Conservation (phyloP, 441 rosid species). For the Omphalea diandra region DNA sequence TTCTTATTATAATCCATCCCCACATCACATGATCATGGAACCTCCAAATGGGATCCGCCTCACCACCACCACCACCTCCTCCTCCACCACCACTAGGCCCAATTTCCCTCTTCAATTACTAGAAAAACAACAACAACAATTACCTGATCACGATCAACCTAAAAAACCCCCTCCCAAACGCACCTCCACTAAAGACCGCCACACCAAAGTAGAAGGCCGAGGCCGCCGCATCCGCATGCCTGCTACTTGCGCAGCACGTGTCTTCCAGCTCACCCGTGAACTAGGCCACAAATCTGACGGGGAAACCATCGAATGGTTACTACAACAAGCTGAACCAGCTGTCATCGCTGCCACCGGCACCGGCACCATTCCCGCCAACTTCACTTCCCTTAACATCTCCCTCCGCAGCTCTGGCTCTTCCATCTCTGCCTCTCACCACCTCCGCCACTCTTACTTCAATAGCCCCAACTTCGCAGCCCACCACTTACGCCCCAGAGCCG, state of each 20-base stretch:
- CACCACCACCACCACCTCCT: conserved; percentile 23
- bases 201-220: conserved; percentile 89
- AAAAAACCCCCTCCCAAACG: conserved; percentile 78
- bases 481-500: conserved; percentile 26
- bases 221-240: conserved; percentile 98
- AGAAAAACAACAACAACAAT: conserved; percentile 48
- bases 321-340: conserved; percentile 88
- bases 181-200: conserved; percentile 76
- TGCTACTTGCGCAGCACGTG: conserved; percentile 84
- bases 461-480: conserved; percentile 40
- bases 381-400: conserved; percentile 83
- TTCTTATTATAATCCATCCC: no score
- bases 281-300: conserved; percentile 92
- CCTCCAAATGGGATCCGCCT: conserved; percentile 55
- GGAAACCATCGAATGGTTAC: conserved; percentile 84
- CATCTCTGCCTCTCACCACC: conserved; percentile 64
- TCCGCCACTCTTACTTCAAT: conserved; percentile 54
- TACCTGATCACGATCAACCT: conserved; percentile 23
- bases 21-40: conserved; percentile 55
- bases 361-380: conserved; percentile 86
- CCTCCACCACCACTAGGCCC: conserved; percentile 31
- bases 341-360: conserved; percentile 91
- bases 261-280: conserved; percentile 83
- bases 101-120: conserved; percentile 80
- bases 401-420: conserved; percentile 80